These are phyloP conservation scores for Boletus pseudopeckii DNA, from an alignment of 768 basidiomycete genomes.

Conservation along the genomic window DNA sequence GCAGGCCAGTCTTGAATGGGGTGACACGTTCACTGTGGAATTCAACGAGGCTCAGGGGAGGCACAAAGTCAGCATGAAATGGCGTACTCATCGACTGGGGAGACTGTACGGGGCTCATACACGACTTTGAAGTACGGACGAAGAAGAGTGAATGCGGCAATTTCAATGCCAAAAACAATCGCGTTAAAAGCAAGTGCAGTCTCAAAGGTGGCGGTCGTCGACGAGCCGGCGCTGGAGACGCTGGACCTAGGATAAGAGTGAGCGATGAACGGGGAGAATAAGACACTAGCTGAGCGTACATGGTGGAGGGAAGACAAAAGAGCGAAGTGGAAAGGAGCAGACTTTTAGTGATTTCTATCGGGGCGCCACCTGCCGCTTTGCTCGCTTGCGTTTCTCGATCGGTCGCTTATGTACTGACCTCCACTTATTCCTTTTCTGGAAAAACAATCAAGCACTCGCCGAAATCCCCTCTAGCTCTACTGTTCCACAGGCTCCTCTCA, in stretches of 20 bases:
- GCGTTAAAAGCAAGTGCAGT: constrained; percentile 85
- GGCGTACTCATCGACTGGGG: constrained; percentile 43
- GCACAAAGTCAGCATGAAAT: background rate
- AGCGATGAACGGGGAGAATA: background rate
- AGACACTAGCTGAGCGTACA: constrained; percentile 10
- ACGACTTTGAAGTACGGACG: constrained; percentile 83
- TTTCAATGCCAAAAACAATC: constrained; percentile 65
- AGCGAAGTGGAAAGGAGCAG: constrained; percentile 9
- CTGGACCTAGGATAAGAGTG: constrained; percentile 34
- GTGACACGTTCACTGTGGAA: constrained; percentile 51
- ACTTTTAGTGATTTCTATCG: background rate
- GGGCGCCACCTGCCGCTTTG: background rate
- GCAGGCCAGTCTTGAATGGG: constrained; percentile 46
- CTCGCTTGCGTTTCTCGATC: constrained; percentile 12
- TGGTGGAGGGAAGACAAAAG: constrained; percentile 19
- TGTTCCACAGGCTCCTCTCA: background rate
- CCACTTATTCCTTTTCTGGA: constrained; percentile 11
- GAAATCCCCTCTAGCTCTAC: background rate
- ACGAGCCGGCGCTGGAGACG: constrained; percentile 43
- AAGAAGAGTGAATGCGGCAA: constrained; percentile 77
- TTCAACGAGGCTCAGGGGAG: background rate
- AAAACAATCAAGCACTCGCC: background rate
- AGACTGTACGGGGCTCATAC: constrained; percentile 84
- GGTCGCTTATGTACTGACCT: constrained; percentile 3
- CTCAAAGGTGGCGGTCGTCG: constrained; percentile 75